Percentiles rank a stretch among this genome's conserved stretches.
These are phyloP conservation scores for Acanthamoeba quina DNA, from an alignment of 208 protist species.

Conservation along the genomic window DNA sequence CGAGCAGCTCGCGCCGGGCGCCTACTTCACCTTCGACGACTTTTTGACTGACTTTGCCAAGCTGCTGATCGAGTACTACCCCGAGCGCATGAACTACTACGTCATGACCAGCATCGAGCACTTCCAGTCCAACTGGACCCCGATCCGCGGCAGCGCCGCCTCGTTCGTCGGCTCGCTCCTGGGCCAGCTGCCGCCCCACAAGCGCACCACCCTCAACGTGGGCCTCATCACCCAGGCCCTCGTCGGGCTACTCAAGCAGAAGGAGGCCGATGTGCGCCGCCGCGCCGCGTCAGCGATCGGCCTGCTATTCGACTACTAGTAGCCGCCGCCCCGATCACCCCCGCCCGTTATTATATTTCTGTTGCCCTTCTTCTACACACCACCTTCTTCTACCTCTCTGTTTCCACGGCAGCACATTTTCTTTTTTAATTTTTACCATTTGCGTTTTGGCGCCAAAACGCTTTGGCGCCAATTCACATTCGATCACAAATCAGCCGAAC, in stretches of 20 bases:
- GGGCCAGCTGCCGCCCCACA: conserved; percentile 76
- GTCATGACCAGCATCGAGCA: conserved; percentile 79
- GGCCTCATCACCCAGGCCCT: conserved; percentile 78
- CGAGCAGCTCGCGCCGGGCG: conserved; percentile 34
- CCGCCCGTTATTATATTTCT: too few species aligned
- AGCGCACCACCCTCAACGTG: conserved; percentile 71
- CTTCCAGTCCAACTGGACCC: conserved; percentile 75
- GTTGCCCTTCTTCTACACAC: too few species aligned
- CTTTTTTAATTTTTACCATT: too few species aligned
- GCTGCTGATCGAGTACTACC: conserved; percentile 77
- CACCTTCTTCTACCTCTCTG: too few species aligned
- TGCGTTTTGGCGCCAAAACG: not conserved
- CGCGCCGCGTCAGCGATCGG: conserved; percentile 76
- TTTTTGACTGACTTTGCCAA: conserved; percentile 78
- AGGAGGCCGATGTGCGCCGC: conserved; percentile 70
- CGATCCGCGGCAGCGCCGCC: conserved; percentile 71
- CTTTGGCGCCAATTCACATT: not conserved
- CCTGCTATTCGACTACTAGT: conserved; percentile 80
- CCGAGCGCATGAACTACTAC: conserved; percentile 82
- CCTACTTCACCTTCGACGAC: conserved; percentile 72
- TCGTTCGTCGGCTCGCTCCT: conserved; percentile 79
- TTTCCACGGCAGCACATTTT: too few species aligned
- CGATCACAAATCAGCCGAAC: too few species aligned
- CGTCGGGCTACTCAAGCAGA: conserved; percentile 76
- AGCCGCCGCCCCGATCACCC: not conserved